phyloP scores from a whole-genome alignment of 2,329 filamentous ascomycete genomes.

The Ceratocystis cubensis region DNA sequence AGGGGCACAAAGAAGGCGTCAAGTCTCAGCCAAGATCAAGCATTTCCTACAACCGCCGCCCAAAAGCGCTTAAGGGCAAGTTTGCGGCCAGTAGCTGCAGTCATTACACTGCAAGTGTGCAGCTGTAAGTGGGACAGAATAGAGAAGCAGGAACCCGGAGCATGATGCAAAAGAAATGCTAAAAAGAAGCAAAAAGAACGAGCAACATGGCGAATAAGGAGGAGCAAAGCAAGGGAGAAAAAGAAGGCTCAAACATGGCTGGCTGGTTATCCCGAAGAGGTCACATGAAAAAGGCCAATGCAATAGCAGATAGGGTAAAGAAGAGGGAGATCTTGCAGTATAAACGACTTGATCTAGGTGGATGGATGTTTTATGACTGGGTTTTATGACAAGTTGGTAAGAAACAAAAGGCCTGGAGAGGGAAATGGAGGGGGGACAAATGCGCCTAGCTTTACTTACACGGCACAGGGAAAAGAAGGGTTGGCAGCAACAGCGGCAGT shows the following conservation, averaged over 20 bases:
- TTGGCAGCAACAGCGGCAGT: slow-evolving; percentile 28
- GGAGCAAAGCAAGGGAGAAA: background rate
- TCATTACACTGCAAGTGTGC: background rate
- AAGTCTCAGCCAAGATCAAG: background rate
- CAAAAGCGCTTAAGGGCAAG: background rate
- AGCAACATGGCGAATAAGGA: background rate
- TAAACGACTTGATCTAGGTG: background rate
- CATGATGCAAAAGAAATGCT: background rate
- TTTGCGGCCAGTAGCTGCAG: background rate
- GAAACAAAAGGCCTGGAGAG: slow-evolving; percentile 21
- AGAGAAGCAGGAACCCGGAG: slow-evolving; percentile 1
- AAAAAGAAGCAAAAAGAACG: background rate
- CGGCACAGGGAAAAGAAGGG: slow-evolving; percentile 47
- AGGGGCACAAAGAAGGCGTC: background rate
- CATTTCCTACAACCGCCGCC: background rate
- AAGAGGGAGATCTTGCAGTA: background rate
- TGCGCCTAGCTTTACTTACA: slow-evolving; percentile 36
- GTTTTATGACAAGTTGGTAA: background rate
- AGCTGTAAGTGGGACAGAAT: background rate
- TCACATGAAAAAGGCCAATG: background rate
- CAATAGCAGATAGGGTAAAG: background rate
- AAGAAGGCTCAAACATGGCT: background rate
- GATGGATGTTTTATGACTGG: background rate
- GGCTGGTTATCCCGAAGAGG: background rate
- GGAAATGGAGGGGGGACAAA: background rate